Evolutionary conservation across 2,329 filamentous ascomycete genomes (phyloP).

Genomic region (Coniochaeta pulveracea): DNA sequence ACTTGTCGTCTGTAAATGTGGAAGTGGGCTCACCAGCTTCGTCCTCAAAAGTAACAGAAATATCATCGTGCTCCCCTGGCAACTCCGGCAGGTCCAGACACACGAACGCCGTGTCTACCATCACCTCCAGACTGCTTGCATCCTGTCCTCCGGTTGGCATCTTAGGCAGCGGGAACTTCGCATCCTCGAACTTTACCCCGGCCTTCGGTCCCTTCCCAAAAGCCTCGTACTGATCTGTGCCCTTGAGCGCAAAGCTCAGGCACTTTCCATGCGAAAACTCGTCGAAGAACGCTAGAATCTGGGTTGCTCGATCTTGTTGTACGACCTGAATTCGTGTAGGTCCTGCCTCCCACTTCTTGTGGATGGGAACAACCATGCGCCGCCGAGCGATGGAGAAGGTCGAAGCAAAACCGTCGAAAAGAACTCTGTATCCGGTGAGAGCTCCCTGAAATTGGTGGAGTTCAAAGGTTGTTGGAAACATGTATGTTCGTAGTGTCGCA

Average conservation of each 20-base stretch:
- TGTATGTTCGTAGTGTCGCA: conserved; percentile 60
- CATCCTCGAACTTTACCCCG: conserved; percentile 72
- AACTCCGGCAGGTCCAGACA: conserved; percentile 82
- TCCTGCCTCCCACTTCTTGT: conserved; percentile 89
- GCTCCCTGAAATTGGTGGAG: conserved; percentile 71
- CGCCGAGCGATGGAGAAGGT: conserved; percentile 74
- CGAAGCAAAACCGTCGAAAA: conserved; percentile 61
- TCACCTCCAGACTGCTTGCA: too few relatives aligned
- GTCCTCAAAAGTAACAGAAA: conserved; percentile 72
- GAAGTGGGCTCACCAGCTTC: conserved; percentile 52
- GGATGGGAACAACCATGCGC: conserved; percentile 82
- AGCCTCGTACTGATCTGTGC: conserved; percentile 71
- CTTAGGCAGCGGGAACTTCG: conserved; percentile 77
- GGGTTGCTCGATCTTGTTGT: conserved; percentile 60
- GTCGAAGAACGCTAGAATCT: conserved; percentile 78
- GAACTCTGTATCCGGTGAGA: conserved; percentile 68
- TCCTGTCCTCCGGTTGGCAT: conserved; percentile 28
- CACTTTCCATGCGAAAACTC: conserved; percentile 78
- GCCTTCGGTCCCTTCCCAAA: conserved; percentile 54
- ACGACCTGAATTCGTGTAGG: conserved; percentile 72
- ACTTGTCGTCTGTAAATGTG: conserved; percentile 4
- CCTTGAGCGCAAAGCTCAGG: conserved; percentile 80
- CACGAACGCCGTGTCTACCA: conserved; percentile 66
- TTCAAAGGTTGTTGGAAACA: conserved; percentile 53
- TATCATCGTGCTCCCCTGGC: conserved; percentile 86